These are phyloP conservation scores for Fonsecaea nubica DNA, from an alignment of 2,329 filamentous ascomycete species.

Conservation along the genomic window DNA sequence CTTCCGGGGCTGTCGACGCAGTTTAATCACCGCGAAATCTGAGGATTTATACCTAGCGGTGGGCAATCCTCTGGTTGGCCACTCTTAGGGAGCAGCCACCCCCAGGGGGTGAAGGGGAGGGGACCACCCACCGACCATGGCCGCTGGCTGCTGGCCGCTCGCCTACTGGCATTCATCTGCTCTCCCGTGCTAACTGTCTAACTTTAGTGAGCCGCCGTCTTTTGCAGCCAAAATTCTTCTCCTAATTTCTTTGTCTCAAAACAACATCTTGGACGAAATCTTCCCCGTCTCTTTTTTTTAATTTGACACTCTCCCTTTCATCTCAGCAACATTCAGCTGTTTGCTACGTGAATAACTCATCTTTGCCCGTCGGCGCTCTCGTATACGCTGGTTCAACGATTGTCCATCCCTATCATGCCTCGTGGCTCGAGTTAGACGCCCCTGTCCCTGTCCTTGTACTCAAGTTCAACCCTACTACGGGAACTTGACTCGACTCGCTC, in stretches of 20 bases:
- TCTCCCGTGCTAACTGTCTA: slow-evolving; percentile 18
- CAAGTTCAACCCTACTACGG: slow-evolving; percentile 2
- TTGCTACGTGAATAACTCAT: slow-evolving; percentile 17
- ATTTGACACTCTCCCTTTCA: slow-evolving; percentile 16
- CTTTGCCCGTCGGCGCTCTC: slow-evolving; percentile 16
- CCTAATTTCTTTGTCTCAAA: slow-evolving; percentile 36
- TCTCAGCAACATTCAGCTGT: slow-evolving; percentile 19
- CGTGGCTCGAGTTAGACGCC: slow-evolving; percentile 26
- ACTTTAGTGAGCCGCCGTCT: slow-evolving; percentile 11
- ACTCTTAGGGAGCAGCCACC: slow-evolving; percentile 9
- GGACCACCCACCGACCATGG: neutral
- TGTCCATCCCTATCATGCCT: slow-evolving; percentile 33
- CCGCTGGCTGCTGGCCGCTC: neutral
- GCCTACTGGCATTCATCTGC: neutral
- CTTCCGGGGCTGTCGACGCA: slow-evolving; percentile 21
- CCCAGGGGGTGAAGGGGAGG: neutral
- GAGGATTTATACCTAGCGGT: slow-evolving; percentile 5
- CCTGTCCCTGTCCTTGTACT: slow-evolving; percentile 19
- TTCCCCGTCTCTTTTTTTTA: slow-evolving; percentile 23
- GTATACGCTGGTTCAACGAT: slow-evolving; percentile 11
- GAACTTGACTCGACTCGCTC: slow-evolving; percentile 15
- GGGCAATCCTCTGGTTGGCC: slow-evolving; percentile 17
- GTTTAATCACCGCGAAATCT: slow-evolving; percentile 23
- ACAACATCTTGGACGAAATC: slow-evolving; percentile 27
- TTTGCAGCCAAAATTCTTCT: slow-evolving; percentile 16